Base-by-base conservation (phyloP, 371 early-diverging fungal species). In the Dichotomocladium elegans region DNA sequence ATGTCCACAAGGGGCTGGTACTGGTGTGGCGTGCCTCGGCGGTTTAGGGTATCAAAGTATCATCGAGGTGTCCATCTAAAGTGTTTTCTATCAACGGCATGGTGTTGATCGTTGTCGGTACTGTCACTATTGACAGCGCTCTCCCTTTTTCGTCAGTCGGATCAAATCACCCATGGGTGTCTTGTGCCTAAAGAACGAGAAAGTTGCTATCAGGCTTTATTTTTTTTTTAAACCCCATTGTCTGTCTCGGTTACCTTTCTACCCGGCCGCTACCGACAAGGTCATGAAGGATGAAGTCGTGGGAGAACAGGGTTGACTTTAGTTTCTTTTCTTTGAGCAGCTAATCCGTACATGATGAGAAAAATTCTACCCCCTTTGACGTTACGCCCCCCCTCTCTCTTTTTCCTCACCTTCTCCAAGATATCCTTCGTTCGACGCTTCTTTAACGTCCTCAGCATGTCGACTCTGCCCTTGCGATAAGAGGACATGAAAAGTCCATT, bases 161-260 rank as follows among this genome's bases (percentile, higher is more conserved):
- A 65, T 65, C 27, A 65, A 34, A 47, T 65, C 61, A 9, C 66
- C 66, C 66, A 65, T 65, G 3, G 66, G 57, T 8, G 66, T 65
- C 11, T 57, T 55, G 25, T 65, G 61, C 42, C 66, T 64, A 28
- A 21, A n/a, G n/a, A n/a, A n/a, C n/a, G n/a, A n/a, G n/a, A n/a
- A n/a, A n/a, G n/a, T n/a, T n/a, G n/a, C n/a, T n/a, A n/a, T n/a
- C n/a, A n/a, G n/a, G n/a, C n/a, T n/a, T n/a, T n/a, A n/a, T n/a
- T n/a, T n/a, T n/a, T n/a, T n/a, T n/a, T n/a, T n/a, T n/a, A n/a
- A 37, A 37, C 37, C 5, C 37, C 4, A 6, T 35, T 4, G 17
- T n/a, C 37, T 21, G 21, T 37, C 5, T 15, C 5, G 9, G 21
- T 24, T 62, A 64, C 64, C 60, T 53, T 47, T 57, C 55, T 10